Evolutionary conservation across 2,329 filamentous ascomycete species (phyloP).

Genomic region (Emergomyces orientalis): DNA sequence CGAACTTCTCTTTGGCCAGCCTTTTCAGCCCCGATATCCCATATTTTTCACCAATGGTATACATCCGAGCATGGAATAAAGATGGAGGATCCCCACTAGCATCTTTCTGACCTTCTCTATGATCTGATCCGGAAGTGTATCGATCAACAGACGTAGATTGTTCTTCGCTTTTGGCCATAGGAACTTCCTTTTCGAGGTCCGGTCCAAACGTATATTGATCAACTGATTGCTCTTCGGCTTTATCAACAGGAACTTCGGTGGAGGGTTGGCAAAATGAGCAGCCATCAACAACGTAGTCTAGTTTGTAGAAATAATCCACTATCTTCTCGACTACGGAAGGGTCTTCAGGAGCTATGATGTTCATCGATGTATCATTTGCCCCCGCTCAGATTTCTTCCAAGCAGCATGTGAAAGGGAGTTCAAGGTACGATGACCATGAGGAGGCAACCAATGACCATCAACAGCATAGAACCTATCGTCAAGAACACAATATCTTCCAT

Average conservation of each 20-base stretch:
- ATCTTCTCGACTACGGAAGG: neutral
- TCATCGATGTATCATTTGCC: too few relatives aligned
- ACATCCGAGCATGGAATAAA: slow-evolving; percentile 1
- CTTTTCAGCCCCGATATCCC: neutral
- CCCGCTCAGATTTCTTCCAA: too few relatives aligned
- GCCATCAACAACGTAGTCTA: neutral
- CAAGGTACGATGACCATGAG: neutral
- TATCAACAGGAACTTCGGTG: neutral
- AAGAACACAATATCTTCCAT: neutral
- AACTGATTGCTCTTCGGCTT: neutral
- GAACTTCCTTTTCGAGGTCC: neutral
- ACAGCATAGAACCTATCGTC: neutral
- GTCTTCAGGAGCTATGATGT: too few relatives aligned
- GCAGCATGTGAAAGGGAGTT: too few relatives aligned
- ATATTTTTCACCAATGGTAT: slow-evolving; percentile 1
- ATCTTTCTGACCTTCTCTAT: neutral
- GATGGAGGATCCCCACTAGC: neutral
- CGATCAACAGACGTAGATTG: neutral
- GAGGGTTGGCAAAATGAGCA: neutral
- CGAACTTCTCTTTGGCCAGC: neutral
- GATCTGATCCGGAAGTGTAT: neutral
- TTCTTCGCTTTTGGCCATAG: neutral
- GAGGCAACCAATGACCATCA: neutral
- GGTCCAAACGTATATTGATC: neutral
- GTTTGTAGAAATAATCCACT: slow-evolving; percentile 2